These are phyloP conservation scores for Tricholoma sp. DNA, from an alignment of 768 basidiomycete genomes.

Conservation along the genomic window DNA sequence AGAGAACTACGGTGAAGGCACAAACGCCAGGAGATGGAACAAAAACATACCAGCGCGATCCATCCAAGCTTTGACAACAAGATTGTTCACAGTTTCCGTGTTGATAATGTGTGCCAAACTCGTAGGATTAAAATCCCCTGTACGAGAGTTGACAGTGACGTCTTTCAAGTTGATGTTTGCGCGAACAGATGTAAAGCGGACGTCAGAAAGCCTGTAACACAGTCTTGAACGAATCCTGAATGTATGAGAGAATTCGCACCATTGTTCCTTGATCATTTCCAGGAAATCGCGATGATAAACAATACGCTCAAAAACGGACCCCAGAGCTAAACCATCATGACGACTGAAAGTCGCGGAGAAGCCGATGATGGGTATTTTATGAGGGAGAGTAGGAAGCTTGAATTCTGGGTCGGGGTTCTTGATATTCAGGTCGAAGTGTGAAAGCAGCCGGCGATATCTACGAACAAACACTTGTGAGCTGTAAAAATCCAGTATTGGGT, in stretches of 20 bases:
- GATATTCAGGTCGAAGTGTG: conserved; percentile 72
- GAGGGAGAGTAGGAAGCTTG: conserved; percentile 29
- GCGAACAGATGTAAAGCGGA: conserved; percentile 79
- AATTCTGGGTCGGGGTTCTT: conserved; percentile 44
- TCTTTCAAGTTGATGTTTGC: conserved; percentile 64
- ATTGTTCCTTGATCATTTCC: conserved; percentile 90
- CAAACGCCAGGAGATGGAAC: not conserved
- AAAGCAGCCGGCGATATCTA: conserved; percentile 79
- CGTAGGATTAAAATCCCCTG: conserved; percentile 79
- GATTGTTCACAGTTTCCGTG: conserved; percentile 66
- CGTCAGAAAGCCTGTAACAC: conserved; percentile 67
- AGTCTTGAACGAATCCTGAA: conserved; percentile 13
- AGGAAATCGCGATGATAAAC: conserved; percentile 91
- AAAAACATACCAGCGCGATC: conserved; percentile 67
- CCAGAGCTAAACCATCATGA: conserved; percentile 85
- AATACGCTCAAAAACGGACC: conserved; percentile 84
- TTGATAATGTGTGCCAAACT: conserved; percentile 82
- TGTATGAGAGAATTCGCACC: conserved; percentile 37
- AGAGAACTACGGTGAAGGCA: not conserved
- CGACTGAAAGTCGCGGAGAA: conserved; percentile 95
- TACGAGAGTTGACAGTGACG: conserved; percentile 59
- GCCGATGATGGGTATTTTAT: conserved; percentile 78
- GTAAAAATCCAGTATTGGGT: not conserved
- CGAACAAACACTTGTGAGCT: not conserved
- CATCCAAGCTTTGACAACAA: conserved; percentile 81